phyloP scores from a whole-genome alignment of 1,284 basidiomycete genomes.

The Sporisorium exsertum region DNA sequence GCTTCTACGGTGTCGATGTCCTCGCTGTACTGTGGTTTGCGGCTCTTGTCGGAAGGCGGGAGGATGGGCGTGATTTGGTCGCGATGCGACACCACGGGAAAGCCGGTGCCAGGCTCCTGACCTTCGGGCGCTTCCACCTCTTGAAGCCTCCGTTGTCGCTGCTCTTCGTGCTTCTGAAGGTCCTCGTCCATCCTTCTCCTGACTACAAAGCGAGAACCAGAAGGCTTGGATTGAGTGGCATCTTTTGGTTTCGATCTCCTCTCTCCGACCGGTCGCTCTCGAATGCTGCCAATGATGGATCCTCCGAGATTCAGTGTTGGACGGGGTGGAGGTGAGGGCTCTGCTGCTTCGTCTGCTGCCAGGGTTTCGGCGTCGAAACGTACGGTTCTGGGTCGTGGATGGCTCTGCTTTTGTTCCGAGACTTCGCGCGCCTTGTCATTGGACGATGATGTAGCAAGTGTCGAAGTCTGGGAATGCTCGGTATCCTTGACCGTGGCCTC shows the following conservation, averaged over 20 bases:
- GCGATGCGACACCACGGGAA: conserved; percentile 34
- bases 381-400: conserved; percentile 10
- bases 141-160: conserved; percentile 20
- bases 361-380: conserved; percentile 16
- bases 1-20: conserved; percentile 35
- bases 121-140: conserved; percentile 13
- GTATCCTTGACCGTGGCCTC: conserved; percentile 14
- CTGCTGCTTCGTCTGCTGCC: not conserved
- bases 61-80: conserved; percentile 41
- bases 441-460: not conserved
- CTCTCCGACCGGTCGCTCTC: conserved; percentile 34
- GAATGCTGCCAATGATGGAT: conserved; percentile 41
- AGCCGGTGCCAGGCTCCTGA: conserved; percentile 44
- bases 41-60: conserved; percentile 14
- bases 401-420: not conserved
- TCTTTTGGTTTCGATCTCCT: conserved; percentile 3
- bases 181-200: conserved; percentile 47
- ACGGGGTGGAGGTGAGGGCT: not conserved
- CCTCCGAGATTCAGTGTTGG: conserved; percentile 18
- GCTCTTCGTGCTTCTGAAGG: conserved; percentile 41
- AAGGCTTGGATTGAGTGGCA: conserved; percentile 15
- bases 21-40: conserved; percentile 22
- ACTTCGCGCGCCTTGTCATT: not conserved
- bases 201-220: conserved; percentile 41
- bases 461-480: not conserved